Evolutionary conservation across 345 rosid species (phyloP).

Genomic region (Iberis pinnata): DNA sequence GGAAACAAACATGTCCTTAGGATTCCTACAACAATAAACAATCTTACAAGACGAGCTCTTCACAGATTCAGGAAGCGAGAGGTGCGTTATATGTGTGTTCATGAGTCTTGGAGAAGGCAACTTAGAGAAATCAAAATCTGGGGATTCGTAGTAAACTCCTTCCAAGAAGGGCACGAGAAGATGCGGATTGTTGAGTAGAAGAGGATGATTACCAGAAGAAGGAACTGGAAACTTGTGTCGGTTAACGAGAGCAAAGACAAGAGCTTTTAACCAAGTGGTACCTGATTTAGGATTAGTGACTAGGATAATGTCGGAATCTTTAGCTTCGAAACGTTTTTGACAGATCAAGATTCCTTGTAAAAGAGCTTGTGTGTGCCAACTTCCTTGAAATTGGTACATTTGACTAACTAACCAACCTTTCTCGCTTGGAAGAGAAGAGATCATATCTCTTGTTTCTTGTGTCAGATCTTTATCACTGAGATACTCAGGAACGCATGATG

Average conservation of each 20-base stretch:
- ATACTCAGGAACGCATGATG: background rate
- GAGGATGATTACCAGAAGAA: conserved; percentile 34
- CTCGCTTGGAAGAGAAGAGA: conserved; percentile 33
- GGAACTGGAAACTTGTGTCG: conserved; percentile 25
- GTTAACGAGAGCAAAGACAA: conserved; percentile 43
- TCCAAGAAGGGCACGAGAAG: conserved; percentile 48
- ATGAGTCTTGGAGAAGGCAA: conserved; percentile 38
- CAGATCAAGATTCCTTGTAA: conserved; percentile 27
- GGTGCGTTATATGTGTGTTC: conserved; percentile 34
- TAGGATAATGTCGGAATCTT: conserved; percentile 37
- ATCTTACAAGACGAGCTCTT: conserved; percentile 37
- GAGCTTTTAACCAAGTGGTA: conserved; percentile 51
- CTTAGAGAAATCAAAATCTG: conserved; percentile 16
- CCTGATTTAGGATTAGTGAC: conserved; percentile 53
- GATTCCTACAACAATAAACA: conserved; percentile 54
- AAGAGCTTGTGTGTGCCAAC: conserved; percentile 32
- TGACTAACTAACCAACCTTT: conserved; percentile 38
- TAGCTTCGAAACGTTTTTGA: conserved; percentile 38
- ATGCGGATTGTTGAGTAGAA: conserved; percentile 45
- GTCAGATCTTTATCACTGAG: background rate
- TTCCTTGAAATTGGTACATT: conserved; percentile 41
- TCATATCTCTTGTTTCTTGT: background rate
- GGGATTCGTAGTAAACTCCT: conserved; percentile 17
- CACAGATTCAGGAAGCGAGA: conserved; percentile 35
- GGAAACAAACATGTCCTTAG: conserved; percentile 51